These are phyloP conservation scores for Acrasis kona DNA, from an alignment of 78 protist species.

Conservation along the genomic window DNA sequence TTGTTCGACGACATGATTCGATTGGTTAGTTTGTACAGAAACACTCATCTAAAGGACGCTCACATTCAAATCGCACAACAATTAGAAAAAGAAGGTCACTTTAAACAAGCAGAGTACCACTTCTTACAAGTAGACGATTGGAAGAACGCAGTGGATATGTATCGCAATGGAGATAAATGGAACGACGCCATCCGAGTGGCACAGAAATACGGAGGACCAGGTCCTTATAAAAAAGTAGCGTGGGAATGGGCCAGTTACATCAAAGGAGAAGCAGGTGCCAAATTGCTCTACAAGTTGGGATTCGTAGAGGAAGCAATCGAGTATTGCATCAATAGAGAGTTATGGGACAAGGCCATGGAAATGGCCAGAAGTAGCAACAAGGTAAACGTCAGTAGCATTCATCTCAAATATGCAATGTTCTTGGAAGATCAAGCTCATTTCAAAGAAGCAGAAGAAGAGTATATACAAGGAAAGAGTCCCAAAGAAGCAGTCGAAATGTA, in stretches of 20 bases:
- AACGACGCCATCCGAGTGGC: slow-evolving; percentile 77
- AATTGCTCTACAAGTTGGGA: slow-evolving; percentile 55
- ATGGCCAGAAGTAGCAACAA: not conserved
- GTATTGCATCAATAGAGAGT: slow-evolving; percentile 30
- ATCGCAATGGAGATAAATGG: slow-evolving; percentile 55
- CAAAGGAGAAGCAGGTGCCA: slow-evolving; percentile 67
- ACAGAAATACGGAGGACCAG: slow-evolving; percentile 43
- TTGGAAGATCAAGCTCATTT: slow-evolving; percentile 63
- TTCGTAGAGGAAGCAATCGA: slow-evolving; percentile 61
- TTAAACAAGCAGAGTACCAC: slow-evolving; percentile 58
- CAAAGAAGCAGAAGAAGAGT: slow-evolving; percentile 53
- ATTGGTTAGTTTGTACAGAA: slow-evolving; percentile 40
- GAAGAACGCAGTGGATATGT: slow-evolving; percentile 72
- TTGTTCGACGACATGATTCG: slow-evolving; percentile 67
- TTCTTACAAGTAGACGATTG: slow-evolving; percentile 49
- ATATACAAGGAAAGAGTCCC: slow-evolving; percentile 50
- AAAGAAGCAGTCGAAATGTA: slow-evolving; percentile 80
- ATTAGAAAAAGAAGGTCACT: slow-evolving; percentile 50
- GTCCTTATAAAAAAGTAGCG: slow-evolving; percentile 45
- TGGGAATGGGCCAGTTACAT: slow-evolving; percentile 28
- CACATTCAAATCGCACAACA: slow-evolving; percentile 62
- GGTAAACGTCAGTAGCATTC: slow-evolving; percentile 30
- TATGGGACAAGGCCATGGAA: slow-evolving; percentile 21
- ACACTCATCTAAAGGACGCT: slow-evolving; percentile 44
- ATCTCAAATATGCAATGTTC: slow-evolving; percentile 54